Evolutionary conservation across 768 basidiomycete genomes (phyloP).

Genomic region (Termitomyces sp.): DNA sequence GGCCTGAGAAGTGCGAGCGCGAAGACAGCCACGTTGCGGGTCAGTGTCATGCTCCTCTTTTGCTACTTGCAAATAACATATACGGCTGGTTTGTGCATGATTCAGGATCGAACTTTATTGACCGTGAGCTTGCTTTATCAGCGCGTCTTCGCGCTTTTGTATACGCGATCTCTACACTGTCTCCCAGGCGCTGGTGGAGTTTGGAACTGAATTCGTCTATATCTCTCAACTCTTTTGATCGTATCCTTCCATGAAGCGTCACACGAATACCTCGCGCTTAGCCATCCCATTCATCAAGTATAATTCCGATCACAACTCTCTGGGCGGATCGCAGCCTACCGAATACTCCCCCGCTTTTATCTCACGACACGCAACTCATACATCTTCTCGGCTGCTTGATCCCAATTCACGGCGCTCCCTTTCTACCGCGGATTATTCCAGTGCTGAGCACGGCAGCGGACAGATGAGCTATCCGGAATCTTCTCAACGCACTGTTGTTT

Average conservation of each 20-base stretch:
- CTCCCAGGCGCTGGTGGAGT: neutral
- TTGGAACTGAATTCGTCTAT: neutral
- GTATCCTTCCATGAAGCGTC: neutral
- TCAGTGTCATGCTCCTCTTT: neutral
- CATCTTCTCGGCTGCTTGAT: neutral
- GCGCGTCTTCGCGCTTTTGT: neutral
- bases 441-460: neutral
- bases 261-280: neutral
- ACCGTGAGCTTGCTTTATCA: neutral
- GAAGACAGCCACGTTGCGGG: neutral
- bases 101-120: neutral
- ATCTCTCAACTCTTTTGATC: neutral
- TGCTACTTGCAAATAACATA: neutral
- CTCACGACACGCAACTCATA: neutral
- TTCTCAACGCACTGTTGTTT: constrained; percentile 14
- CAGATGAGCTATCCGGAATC: constrained; percentile 16
- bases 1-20: neutral
- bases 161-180: neutral
- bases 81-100: neutral
- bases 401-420: neutral
- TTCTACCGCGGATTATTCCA: neutral
- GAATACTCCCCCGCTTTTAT: neutral
- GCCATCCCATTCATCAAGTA: neutral
- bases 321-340: neutral
- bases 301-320: neutral